phyloP scores from a whole-genome alignment of 805 yeast genomes.

The Lipomyces orientalis region DNA sequence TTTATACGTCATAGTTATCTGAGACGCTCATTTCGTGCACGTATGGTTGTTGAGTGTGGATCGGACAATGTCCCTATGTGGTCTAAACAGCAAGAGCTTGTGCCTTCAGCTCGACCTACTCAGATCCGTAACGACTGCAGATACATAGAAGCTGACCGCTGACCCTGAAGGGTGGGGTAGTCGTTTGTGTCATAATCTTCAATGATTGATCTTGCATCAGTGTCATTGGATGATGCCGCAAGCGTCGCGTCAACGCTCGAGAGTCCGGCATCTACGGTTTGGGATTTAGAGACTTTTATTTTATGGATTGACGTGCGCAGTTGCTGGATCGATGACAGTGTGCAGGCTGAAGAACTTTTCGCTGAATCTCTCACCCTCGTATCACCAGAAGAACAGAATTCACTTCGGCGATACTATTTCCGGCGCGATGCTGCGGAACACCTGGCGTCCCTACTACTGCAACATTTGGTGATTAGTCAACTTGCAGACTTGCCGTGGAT shows the following conservation, averaged over 20 bases:
- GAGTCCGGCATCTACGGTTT: not conserved
- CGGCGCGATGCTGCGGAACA: constrained; percentile 25
- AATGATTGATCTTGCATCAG: not conserved
- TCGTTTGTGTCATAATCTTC: not conserved
- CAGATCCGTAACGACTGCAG: not conserved
- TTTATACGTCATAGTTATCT: not conserved
- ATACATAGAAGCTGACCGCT: not conserved
- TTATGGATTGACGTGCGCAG: constrained; percentile 7
- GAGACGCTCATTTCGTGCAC: too few relatives aligned
- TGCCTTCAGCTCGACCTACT: not conserved
- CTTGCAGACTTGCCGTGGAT: constrained; percentile 15
- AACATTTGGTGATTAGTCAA: constrained; percentile 18
- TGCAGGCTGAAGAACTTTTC: constrained; percentile 1
- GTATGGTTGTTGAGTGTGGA: too few relatives aligned
- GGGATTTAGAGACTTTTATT: constrained; percentile 1
- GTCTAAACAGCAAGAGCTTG: too few relatives aligned
- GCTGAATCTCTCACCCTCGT: constrained; percentile 14
- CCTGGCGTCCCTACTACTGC: constrained; percentile 29
- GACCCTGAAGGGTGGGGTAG: not conserved
- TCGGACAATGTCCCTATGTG: too few relatives aligned
- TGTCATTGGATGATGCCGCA: not conserved
- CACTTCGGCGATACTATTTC: constrained; percentile 22
- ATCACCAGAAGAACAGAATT: constrained; percentile 21
- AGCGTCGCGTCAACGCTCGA: not conserved
- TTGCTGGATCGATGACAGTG: constrained; percentile 5